Evolutionary conservation across 129 eudicot species (phyloP).

Genomic region (Lactuca saligna): DNA sequence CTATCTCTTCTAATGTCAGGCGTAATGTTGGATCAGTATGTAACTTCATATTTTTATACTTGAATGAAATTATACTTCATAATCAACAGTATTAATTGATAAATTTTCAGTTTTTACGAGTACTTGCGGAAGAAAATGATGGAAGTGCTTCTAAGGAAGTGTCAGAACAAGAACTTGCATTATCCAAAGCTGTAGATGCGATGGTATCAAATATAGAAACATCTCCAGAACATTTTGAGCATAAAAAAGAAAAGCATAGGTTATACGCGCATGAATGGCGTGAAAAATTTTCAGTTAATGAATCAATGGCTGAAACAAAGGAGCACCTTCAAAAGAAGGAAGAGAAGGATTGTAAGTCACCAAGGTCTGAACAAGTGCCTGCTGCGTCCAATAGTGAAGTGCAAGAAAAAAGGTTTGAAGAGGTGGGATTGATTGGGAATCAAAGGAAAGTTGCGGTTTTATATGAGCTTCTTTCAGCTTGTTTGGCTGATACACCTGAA

Average conservation of each 20-base stretch:
- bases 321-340: slow-evolving; percentile 39
- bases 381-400: slow-evolving; percentile 33
- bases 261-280: slow-evolving; percentile 69
- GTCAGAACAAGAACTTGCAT: slow-evolving; percentile 62
- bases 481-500: slow-evolving; percentile 61
- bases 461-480: slow-evolving; percentile 88
- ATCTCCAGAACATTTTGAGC: slow-evolving; percentile 39
- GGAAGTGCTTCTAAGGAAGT: slow-evolving; percentile 40
- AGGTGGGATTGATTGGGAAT: slow-evolving; percentile 57
- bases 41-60: slow-evolving; percentile 6
- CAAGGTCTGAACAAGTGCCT: slow-evolving; percentile 38
- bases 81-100: slow-evolving; percentile 4
- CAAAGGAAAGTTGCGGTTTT: slow-evolving; percentile 72
- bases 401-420: slow-evolving; percentile 64
- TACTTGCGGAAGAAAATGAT: slow-evolving; percentile 65
- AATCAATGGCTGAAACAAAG: slow-evolving; percentile 36
- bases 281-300: slow-evolving; percentile 52
- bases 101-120: slow-evolving; percentile 57
- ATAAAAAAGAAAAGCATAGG: slow-evolving; percentile 62
- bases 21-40: slow-evolving; percentile 88
- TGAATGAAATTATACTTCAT: too few species aligned
- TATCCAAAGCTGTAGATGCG: slow-evolving; percentile 68
- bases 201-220: slow-evolving; percentile 62
- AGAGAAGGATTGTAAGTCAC: slow-evolving; percentile 32
- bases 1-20: slow-evolving; percentile 53